Evolutionary conservation across 2,329 filamentous ascomycete genomes (phyloP), one percentile per base, ranked within the genome.

Genomic region (Paraphaeosphaeria sporulosa): DNA sequence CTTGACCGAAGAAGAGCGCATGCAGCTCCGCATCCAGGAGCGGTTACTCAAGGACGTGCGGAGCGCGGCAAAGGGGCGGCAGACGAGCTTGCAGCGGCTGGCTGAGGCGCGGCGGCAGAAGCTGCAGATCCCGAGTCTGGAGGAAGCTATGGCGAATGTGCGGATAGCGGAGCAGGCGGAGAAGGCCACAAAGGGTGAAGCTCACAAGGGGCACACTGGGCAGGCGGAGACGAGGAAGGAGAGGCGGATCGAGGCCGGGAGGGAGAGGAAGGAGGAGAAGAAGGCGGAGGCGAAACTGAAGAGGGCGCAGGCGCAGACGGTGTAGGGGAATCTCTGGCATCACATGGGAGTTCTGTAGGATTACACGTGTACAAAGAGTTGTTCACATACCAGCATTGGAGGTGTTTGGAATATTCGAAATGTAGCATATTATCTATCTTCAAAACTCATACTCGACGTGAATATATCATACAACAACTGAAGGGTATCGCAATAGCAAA

Each of bases 1-100:
- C 12, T 89, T 89, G 27, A 87, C 84, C 0, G 76, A 87, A 48
- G 86, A 88, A 54, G 87, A 93, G 76, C 81, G 86, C 46, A 82
- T 87, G 68, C 82, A 75, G 53, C 80, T 82, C 54, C 83, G 85
- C 59, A 83, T 87, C 51, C 78, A 79, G 32, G 84, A 87, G 75
- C 84, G 85, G 58, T 78, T 81, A 34, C 80, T 79, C 38, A 92
- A 91, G 76, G 81, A 85, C 43, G 82, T 85, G 66, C 80, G 87
- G 55, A 80, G 81, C 61, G 77, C 80, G n/a, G 72, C 74, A 8
- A 64, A 65, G 36, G 76, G 77, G 9, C 64, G 76, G 19, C 32
- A 58, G 17, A 62, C 65, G 21, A 76, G 75, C 48, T 59, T 69
- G 42, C 58, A 67, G 53, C 62, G 76, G 62, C 34, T 79, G 49